Conservation (phyloP, 441 rosid species). For the Pelargonium myrrhifolium region DNA sequence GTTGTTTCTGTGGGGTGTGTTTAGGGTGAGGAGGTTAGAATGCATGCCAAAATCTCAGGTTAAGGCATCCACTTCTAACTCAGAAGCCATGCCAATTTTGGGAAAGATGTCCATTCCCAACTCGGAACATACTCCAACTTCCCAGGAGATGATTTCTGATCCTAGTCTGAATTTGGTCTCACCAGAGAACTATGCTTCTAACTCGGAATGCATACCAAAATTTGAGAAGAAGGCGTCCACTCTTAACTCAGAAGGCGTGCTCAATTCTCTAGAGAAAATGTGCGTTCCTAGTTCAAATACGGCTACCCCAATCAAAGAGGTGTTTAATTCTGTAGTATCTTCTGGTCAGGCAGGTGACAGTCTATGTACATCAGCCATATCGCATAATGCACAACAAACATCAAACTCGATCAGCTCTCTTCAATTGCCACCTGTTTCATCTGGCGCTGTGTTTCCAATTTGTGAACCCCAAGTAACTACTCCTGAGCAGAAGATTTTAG, state of each 20-base stretch:
- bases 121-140: constrained; percentile 13
- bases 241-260: too few relatives aligned
- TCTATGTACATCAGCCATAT: constrained; percentile 6
- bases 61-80: too few relatives aligned
- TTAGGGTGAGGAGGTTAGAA: constrained; percentile 17
- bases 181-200: too few relatives aligned
- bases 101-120: neutral
- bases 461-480: constrained; percentile 17
- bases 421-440: constrained; percentile 11
- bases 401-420: constrained; percentile 8
- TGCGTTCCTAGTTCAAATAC: neutral
- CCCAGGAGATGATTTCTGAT: neutral
- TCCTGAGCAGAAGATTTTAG: constrained; percentile 10
- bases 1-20: constrained; percentile 32
- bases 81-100: neutral
- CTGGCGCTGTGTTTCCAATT: constrained; percentile 5
- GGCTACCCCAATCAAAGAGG: too few relatives aligned
- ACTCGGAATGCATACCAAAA: too few relatives aligned
- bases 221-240: too few relatives aligned
- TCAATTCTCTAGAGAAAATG: neutral
- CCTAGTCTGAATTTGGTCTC: neutral
- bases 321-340: too few relatives aligned
- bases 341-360: constrained; percentile 10
- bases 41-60: too few relatives aligned
- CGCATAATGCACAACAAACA: constrained; percentile 5